Percentiles rank a stretch among this genome's conserved stretches.
These are phyloP conservation scores for Ceratocystis cubensis DNA, from an alignment of 2,329 filamentous ascomycete species.

Conservation along the genomic window DNA sequence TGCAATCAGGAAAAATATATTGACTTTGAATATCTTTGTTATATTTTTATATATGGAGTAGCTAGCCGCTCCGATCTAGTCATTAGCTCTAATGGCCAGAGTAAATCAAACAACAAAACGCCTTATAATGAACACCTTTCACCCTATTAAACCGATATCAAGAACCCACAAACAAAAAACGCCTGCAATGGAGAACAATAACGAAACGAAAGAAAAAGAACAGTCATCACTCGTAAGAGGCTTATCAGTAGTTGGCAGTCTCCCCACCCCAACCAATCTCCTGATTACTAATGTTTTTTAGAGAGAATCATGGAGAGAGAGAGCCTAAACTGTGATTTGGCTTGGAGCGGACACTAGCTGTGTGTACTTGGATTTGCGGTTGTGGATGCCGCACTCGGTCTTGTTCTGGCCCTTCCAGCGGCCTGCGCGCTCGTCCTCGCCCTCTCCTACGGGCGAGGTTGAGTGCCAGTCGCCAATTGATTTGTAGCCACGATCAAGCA, in stretches of 20 bases:
- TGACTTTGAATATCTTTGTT: too few relatives aligned
- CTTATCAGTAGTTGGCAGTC: not conserved
- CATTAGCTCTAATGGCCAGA: not conserved
- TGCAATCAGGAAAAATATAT: too few relatives aligned
- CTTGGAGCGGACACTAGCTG: conserved; percentile 37
- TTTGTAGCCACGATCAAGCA: conserved; percentile 93
- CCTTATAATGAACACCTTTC: not conserved
- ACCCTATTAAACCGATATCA: not conserved
- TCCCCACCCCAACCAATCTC: not conserved
- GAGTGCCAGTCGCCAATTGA: conserved; percentile 98
- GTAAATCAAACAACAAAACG: conserved; percentile 4
- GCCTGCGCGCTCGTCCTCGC: conserved; percentile 90
- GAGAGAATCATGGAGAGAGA: not conserved
- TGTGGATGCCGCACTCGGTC: conserved; percentile 98
- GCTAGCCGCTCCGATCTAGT: not conserved
- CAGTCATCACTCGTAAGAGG: conserved; percentile 7
- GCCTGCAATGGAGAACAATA: not conserved
- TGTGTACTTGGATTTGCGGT: conserved; percentile 87
- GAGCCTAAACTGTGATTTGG: not conserved
- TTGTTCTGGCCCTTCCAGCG: conserved; percentile 94
- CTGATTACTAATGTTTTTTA: not conserved
- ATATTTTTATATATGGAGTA: not conserved
- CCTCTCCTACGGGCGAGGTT: conserved; percentile 75
- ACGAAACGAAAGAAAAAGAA: conserved; percentile 1
- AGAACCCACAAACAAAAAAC: conserved; percentile 25